Evolutionary conservation across 1,284 basidiomycete species (phyloP).

Genomic region (Apiotrichum mycotoxinovorans): DNA sequence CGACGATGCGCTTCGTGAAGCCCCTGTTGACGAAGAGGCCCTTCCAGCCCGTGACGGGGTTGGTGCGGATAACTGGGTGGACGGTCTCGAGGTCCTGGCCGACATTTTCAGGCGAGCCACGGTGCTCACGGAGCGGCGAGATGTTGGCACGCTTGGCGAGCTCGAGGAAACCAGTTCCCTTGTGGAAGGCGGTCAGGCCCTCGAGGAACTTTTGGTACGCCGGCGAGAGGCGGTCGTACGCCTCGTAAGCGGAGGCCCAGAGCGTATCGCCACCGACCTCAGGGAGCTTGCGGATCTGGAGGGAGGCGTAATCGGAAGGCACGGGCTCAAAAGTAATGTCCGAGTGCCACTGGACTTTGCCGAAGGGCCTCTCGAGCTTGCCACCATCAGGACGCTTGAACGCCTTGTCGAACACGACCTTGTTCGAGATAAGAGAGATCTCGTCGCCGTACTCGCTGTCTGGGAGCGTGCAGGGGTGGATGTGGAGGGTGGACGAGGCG

Average conservation of each 20-base stretch:
- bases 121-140: constrained; percentile 18
- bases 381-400: constrained; percentile 7
- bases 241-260: constrained; percentile 58
- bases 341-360: constrained; percentile 24
- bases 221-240: constrained; percentile 61
- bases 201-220: constrained; percentile 59
- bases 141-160: constrained; percentile 22
- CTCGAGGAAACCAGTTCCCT: constrained; percentile 56
- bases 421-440: constrained; percentile 54
- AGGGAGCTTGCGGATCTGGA: constrained; percentile 61
- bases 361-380: not conserved
- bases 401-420: constrained; percentile 13
- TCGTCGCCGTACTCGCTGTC: constrained; percentile 53
- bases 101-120: constrained; percentile 61
- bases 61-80: constrained; percentile 54
- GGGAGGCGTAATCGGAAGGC: constrained; percentile 62
- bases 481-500: constrained; percentile 56
- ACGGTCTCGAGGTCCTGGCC: constrained; percentile 61
- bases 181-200: constrained; percentile 59
- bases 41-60: constrained; percentile 72
- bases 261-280: constrained; percentile 51
- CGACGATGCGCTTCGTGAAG: constrained; percentile 64
- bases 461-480: constrained; percentile 59
- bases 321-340: constrained; percentile 67
- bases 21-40: constrained; percentile 63